Evolutionary conservation across 75 land plant species (phyloP).

Genomic region (Adiantum capillusveneris): DNA sequence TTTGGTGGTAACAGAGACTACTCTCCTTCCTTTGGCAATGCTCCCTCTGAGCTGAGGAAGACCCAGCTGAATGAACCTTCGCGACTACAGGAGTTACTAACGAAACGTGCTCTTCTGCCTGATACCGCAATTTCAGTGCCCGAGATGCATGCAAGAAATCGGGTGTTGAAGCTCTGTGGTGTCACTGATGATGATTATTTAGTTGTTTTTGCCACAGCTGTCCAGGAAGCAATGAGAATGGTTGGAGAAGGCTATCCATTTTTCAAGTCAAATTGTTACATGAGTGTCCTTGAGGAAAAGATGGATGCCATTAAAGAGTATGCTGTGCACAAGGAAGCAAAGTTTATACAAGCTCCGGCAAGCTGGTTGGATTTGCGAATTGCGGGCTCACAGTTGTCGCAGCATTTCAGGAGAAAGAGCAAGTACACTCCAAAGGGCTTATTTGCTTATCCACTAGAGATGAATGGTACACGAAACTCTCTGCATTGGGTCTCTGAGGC

Average conservation of each 20-base stretch:
- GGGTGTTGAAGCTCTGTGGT: conserved; percentile 38
- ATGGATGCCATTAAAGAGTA: conserved; percentile 34
- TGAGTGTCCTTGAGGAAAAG: conserved; percentile 33
- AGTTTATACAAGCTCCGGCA: conserved; percentile 39
- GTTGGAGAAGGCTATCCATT: conserved; percentile 63
- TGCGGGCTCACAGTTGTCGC: conserved; percentile 51
- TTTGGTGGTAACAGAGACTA: no score
- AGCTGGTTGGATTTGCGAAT: conserved; percentile 57
- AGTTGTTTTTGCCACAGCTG: conserved; percentile 26
- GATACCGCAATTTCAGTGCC: conserved; percentile 53
- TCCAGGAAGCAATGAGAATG: conserved; percentile 42
- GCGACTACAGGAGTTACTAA: conserved; percentile 37
- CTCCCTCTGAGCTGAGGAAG: conserved; percentile 27
- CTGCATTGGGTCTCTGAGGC: no score
- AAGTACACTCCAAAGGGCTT: no score
- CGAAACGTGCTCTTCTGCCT: conserved; percentile 35
- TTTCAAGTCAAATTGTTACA: conserved; percentile 37
- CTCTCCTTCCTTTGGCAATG: conserved; percentile 25
- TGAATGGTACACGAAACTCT: no score
- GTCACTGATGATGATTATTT: conserved; percentile 36
- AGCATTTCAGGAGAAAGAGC: conserved; percentile 46
- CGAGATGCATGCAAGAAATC: conserved; percentile 49
- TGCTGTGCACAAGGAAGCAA: conserved; percentile 40
- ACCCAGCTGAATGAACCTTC: conserved; percentile 47
- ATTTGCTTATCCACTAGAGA: no score